Conservation (phyloP, 306 rosid species). For the Acacia crassicarpa region DNA sequence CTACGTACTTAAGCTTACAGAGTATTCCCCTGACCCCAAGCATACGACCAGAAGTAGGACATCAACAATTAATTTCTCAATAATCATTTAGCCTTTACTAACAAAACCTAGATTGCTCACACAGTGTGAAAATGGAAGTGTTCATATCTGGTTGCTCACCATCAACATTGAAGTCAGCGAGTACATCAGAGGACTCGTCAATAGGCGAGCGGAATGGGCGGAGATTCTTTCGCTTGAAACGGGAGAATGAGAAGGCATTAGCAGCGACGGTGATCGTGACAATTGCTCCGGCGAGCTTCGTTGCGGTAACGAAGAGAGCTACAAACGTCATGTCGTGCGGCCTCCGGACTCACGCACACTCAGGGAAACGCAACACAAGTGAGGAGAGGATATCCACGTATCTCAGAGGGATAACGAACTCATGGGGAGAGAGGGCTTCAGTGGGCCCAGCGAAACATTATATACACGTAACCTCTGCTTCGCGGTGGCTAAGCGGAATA, state of each 20-base stretch:
- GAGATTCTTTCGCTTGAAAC: slow-evolving; percentile 60
- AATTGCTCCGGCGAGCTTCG: slow-evolving; percentile 77
- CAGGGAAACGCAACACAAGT: not conserved
- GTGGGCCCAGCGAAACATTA: not conserved
- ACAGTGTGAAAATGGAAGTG: not conserved
- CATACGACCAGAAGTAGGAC: not conserved
- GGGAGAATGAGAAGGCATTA: slow-evolving; percentile 72
- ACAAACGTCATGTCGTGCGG: slow-evolving; percentile 48
- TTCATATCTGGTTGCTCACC: slow-evolving; percentile 38
- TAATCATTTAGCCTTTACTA: not conserved
- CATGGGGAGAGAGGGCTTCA: not conserved
- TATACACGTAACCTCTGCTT: not conserved
- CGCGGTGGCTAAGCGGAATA: not conserved
- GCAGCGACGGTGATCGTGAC: slow-evolving; percentile 67
- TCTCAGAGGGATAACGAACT: not conserved
- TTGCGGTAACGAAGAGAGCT: slow-evolving; percentile 62
- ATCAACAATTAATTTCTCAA: not conserved
- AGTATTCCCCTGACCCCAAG: not conserved
- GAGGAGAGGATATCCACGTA: not conserved
- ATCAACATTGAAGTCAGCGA: slow-evolving; percentile 62
- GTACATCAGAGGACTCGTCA: slow-evolving; percentile 62
- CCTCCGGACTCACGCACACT: not conserved
- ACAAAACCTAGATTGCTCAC: not conserved
- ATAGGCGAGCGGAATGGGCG: slow-evolving; percentile 76
- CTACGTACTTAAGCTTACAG: not conserved